phyloP scores from a whole-genome alignment of 345 rosid genomes.

The Carallia pectinifolia region DNA sequence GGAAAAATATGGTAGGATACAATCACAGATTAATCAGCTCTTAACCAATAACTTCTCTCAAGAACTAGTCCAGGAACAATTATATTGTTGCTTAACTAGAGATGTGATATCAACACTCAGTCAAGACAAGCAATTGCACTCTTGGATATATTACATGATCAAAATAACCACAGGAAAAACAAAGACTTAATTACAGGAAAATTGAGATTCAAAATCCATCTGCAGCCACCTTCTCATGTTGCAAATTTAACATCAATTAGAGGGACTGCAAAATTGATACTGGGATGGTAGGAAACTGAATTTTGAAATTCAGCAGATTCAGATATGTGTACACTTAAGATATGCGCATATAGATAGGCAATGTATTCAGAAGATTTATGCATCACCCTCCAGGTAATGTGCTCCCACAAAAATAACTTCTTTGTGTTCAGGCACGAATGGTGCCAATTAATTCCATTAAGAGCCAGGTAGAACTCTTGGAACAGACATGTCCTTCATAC shows the following conservation, averaged over 20 bases:
- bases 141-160: not conserved
- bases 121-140: not conserved
- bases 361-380: not conserved
- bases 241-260: constrained; percentile 8
- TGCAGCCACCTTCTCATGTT: constrained; percentile 9
- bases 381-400: not conserved
- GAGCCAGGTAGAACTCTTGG: not conserved
- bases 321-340: not conserved
- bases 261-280: constrained; percentile 9
- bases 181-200: constrained; percentile 12
- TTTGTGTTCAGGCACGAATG: not conserved
- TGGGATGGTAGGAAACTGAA: constrained; percentile 9
- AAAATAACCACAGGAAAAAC: not conserved
- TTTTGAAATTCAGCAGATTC: not conserved
- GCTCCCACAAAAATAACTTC: not conserved
- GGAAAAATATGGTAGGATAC: not conserved
- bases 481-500: not conserved
- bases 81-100: not conserved
- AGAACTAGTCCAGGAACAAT: not conserved
- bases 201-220: constrained; percentile 12
- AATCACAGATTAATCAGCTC: not conserved
- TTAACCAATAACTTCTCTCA: not conserved
- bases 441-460: constrained; percentile 2
- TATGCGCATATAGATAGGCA: not conserved
- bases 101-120: not conserved